A percentile compares a stretch with the other conserved stretches of the same genome.
Conservation (phyloP, 2,329 filamentous ascomycete genomes). For the Ceratocystis harringtonii region DNA sequence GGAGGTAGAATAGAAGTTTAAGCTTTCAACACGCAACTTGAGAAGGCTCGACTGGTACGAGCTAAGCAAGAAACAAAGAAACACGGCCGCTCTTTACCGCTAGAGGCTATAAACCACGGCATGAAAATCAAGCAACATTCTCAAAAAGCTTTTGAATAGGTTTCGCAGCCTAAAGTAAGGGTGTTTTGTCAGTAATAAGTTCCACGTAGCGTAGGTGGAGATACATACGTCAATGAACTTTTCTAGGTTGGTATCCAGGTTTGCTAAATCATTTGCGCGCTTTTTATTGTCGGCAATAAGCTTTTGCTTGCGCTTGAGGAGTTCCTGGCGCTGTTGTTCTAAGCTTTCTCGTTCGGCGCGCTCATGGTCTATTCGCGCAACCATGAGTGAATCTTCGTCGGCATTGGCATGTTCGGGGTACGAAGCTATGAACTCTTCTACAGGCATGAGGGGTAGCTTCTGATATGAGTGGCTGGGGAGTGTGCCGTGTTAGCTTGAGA, state of each 20-base stretch:
- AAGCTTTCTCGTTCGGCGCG: slow-evolving; percentile 67
- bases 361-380: slow-evolving; percentile 83
- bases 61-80: not conserved
- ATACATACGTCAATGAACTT: slow-evolving; percentile 72
- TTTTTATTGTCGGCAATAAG: slow-evolving; percentile 66
- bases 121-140: slow-evolving; percentile 38
- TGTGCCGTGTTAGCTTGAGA: not conserved
- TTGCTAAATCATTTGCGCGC: slow-evolving; percentile 82
- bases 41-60: slow-evolving; percentile 12
- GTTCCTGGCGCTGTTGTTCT: slow-evolving; percentile 67
- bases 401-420: slow-evolving; percentile 60
- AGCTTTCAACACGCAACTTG: not conserved
- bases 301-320: slow-evolving; percentile 51
- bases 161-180: slow-evolving; percentile 52
- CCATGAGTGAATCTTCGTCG: slow-evolving; percentile 70
- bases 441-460: slow-evolving; percentile 67
- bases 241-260: slow-evolving; percentile 80
- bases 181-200: slow-evolving; percentile 14
- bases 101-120: not conserved
- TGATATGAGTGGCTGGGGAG: slow-evolving; percentile 69
- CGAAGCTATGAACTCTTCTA: slow-evolving; percentile 62
- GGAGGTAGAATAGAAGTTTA: not conserved
- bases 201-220: not conserved
- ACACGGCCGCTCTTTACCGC: not conserved
- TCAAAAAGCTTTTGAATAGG: slow-evolving; percentile 78